Conservation (phyloP, 179 eudicot genomes). For the Beta corolliflora region DNA sequence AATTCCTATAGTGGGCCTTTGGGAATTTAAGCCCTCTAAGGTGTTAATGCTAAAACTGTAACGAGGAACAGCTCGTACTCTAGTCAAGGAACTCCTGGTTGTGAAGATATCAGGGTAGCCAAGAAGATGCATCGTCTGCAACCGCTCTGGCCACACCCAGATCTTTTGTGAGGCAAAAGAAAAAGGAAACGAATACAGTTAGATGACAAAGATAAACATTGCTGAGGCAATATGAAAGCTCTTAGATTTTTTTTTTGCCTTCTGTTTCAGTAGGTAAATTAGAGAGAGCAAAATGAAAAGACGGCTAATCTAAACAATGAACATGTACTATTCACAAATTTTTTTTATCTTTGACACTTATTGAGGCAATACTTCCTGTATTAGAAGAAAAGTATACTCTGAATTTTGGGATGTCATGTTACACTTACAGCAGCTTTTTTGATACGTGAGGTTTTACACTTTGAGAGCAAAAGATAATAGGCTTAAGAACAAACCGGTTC, state of each 20-base stretch:
- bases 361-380: too few relatives aligned
- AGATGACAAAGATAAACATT: constrained; percentile 8
- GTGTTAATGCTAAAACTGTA: constrained; percentile 77
- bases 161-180: constrained; percentile 42
- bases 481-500: too few relatives aligned
- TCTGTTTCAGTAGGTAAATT: background rate
- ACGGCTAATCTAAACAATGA: background rate
- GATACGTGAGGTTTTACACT: too few relatives aligned
- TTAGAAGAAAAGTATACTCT: too few relatives aligned
- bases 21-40: constrained; percentile 58
- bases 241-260: background rate
- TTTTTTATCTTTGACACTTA: background rate
- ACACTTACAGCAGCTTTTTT: background rate
- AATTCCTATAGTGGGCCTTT: constrained; percentile 72
- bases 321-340: background rate
- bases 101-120: constrained; percentile 72
- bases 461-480: too few relatives aligned
- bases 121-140: constrained; percentile 79
- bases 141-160: constrained; percentile 89
- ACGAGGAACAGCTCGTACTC: constrained; percentile 85
- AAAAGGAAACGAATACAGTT: constrained; percentile 14
- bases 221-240: background rate
- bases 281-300: background rate
- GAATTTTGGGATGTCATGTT: background rate
- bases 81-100: constrained; percentile 63